These are phyloP conservation scores for Spinellus fusiger DNA, from an alignment of 192 early-diverging fungal species.

Conservation along the genomic window DNA sequence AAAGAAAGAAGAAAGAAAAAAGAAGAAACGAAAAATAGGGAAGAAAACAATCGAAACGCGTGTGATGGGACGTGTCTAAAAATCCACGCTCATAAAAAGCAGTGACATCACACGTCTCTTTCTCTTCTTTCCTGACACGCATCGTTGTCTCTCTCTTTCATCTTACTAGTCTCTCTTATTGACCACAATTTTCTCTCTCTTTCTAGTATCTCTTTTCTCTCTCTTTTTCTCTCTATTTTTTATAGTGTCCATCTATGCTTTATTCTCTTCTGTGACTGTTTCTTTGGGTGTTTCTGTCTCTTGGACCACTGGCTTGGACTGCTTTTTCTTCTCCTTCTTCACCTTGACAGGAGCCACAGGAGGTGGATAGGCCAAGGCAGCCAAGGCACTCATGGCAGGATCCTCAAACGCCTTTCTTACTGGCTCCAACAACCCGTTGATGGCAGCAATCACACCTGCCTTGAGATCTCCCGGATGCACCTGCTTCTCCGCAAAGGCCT, in stretches of 20 bases:
- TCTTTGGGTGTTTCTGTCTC: too few relatives aligned
- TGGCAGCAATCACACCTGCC: constrained; percentile 69
- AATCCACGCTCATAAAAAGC: not conserved
- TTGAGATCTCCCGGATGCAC: constrained; percentile 96
- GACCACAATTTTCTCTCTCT: too few relatives aligned
- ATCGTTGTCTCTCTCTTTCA: too few relatives aligned
- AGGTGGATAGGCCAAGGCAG: constrained; percentile 81
- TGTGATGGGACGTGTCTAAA: not conserved
- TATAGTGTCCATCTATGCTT: too few relatives aligned
- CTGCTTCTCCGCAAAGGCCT: constrained; percentile 80
- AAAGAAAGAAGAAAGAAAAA: not conserved
- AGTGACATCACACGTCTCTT: too few relatives aligned
- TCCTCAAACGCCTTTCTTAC: constrained; percentile 71
- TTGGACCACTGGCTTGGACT: constrained; percentile 9
- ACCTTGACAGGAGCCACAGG: constrained; percentile 1
- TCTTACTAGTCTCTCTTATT: too few relatives aligned
- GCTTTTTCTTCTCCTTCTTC: constrained; percentile 13
- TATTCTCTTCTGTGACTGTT: too few relatives aligned
- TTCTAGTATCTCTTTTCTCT: too few relatives aligned
- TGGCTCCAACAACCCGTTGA: constrained; percentile 85
- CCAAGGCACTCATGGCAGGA: constrained; percentile 64
- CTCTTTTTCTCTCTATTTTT: too few relatives aligned
- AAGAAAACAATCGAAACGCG: not conserved
- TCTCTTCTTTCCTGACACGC: too few relatives aligned
- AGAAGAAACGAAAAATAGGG: not conserved